phyloP scores from a whole-genome alignment of 176 grass and related monocot genomes.

The barley (Hordeum vulgare) region DNA sequence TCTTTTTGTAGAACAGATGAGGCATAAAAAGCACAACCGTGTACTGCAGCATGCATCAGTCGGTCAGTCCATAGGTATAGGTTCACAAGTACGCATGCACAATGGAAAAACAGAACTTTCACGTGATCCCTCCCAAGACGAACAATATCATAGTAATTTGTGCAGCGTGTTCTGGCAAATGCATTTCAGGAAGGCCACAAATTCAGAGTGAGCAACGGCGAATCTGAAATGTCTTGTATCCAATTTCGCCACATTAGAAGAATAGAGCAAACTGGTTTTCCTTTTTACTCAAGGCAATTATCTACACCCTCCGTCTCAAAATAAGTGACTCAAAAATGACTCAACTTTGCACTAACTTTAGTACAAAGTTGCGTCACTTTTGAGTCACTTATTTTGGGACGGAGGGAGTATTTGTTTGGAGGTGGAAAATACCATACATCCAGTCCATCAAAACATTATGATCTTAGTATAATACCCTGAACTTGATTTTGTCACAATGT shows the following conservation, averaged over 20 bases:
- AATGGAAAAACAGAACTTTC: not conserved
- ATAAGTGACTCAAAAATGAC: too few relatives aligned
- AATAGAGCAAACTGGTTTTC: not conserved
- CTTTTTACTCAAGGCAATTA: not conserved
- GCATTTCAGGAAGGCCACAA: not conserved
- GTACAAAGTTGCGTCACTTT: too few relatives aligned
- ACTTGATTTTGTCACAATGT: constrained; percentile 6
- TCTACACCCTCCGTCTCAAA: too few relatives aligned
- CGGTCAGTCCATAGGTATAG: not conserved
- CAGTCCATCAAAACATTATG: constrained; percentile 3
- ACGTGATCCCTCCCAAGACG: not conserved
- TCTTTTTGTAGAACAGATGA: not conserved
- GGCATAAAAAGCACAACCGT: not conserved
- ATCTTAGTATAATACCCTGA: constrained; percentile 4
- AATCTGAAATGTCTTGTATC: not conserved
- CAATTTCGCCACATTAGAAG: not conserved
- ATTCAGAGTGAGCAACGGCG: not conserved
- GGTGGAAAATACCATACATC: not conserved
- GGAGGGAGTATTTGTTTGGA: not conserved
- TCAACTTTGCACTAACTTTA: too few relatives aligned
- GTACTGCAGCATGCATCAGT: not conserved
- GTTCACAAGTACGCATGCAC: not conserved
- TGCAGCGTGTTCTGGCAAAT: not conserved
- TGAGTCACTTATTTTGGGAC: too few relatives aligned
- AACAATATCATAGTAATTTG: not conserved